Conservation (phyloP, 2,329 filamentous ascomycete species). For the Domatiomyces catenatus region DNA sequence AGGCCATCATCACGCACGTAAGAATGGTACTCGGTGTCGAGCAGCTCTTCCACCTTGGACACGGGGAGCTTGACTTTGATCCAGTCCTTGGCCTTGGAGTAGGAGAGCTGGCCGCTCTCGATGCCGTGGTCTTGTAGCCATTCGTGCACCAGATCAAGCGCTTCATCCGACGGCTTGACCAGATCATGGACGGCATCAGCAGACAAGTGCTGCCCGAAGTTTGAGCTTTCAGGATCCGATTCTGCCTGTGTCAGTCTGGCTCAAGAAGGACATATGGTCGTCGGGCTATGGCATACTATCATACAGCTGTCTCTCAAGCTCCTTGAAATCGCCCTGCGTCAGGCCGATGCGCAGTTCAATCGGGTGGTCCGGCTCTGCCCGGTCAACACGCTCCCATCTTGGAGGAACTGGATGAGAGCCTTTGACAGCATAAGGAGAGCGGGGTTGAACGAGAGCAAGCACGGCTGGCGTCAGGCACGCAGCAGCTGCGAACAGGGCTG, state of each 20-base stretch:
- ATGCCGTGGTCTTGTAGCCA: constrained; percentile 34
- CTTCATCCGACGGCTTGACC: constrained; percentile 10
- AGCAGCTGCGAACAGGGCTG: background rate
- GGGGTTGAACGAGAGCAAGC: constrained; percentile 17
- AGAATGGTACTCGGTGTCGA: constrained; percentile 37
- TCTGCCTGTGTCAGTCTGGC: background rate
- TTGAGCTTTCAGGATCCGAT: background rate
- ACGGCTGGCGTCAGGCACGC: background rate
- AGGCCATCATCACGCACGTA: constrained; percentile 41
- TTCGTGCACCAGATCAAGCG: constrained; percentile 8
- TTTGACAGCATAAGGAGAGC: constrained; percentile 38
- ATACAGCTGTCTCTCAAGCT: constrained; percentile 40
- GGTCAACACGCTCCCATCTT: constrained; percentile 34
- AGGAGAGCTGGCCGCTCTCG: constrained; percentile 23
- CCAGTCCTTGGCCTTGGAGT: constrained; percentile 43
- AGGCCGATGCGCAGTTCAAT: constrained; percentile 44
- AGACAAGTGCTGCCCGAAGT: constrained; percentile 12
- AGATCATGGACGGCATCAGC: constrained; percentile 13
- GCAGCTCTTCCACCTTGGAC: constrained; percentile 35
- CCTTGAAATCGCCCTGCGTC: constrained; percentile 41
- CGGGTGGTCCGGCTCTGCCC: constrained; percentile 33
- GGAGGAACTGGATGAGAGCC: constrained; percentile 39
- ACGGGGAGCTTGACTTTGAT: constrained; percentile 40
- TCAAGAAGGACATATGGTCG: background rate
- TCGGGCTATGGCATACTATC: constrained; percentile 27